Conservation (phyloP, 1,284 basidiomycete genomes). For the Sparassis latifolia region DNA sequence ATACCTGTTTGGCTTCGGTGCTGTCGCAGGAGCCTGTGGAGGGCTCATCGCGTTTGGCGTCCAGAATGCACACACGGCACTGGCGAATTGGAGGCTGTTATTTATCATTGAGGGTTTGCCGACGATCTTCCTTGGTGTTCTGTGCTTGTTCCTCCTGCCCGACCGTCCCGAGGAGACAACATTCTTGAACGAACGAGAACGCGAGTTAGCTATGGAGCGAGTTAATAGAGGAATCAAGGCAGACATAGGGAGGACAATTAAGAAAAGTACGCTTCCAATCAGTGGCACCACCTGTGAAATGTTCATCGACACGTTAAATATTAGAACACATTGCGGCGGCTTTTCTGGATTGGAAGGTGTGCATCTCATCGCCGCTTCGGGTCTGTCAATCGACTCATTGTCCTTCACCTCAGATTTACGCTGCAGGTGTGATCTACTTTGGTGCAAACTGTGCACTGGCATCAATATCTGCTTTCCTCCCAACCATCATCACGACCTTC, state of each 20-base stretch:
- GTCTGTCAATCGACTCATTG: too few species aligned
- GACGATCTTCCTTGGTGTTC: conserved; percentile 59
- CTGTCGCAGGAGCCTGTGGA: conserved; percentile 73
- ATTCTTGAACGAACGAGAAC: conserved; percentile 67
- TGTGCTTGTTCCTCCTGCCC: conserved; percentile 65
- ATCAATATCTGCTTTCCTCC: too few species aligned
- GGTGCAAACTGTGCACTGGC: too few species aligned
- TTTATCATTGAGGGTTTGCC: conserved; percentile 78
- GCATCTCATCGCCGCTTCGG: conserved; percentile 12
- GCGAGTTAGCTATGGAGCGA: conserved; percentile 65
- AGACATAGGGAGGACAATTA: conserved; percentile 63
- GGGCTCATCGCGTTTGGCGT: conserved; percentile 71
- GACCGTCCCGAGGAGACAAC: conserved; percentile 71
- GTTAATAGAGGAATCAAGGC: conserved; percentile 66
- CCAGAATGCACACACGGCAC: conserved; percentile 43
- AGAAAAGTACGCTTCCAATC: conserved; percentile 40
- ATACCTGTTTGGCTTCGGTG: conserved; percentile 75
- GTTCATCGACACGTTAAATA: neutral
- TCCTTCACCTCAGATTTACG: too few species aligned
- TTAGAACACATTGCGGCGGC: conserved; percentile 60
- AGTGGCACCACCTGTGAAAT: too few species aligned
- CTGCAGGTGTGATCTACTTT: too few species aligned
- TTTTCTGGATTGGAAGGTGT: conserved; percentile 66
- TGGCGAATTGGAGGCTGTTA: conserved; percentile 60
- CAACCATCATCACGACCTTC: too few species aligned